Conservation (phyloP, 495 filamentous ascomycete genomes). For the Collariella sp. region DNA sequence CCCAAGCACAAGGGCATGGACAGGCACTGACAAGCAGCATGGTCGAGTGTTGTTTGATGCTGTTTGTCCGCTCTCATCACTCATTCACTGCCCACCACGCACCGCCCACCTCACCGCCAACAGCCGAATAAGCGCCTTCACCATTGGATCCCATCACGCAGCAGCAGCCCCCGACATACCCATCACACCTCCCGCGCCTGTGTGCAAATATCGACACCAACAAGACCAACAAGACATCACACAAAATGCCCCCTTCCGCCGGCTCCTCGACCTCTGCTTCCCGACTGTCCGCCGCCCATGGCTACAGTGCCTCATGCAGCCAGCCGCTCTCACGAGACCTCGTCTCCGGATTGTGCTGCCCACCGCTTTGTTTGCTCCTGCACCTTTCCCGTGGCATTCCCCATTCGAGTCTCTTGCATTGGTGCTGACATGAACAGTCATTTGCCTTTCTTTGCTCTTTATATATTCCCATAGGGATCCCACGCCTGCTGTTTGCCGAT, state of each 20-base stretch:
- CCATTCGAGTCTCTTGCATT: constrained; percentile 7
- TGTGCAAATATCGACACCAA: too few species aligned
- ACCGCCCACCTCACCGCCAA: neutral
- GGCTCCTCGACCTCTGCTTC: constrained; percentile 10
- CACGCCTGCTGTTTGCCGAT: constrained; percentile 2
- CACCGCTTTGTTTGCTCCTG: constrained; percentile 21
- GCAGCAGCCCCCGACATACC: too few species aligned
- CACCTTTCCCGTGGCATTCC: constrained; percentile 6
- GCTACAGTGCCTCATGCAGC: constrained; percentile 31
- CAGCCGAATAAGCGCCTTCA: too few species aligned
- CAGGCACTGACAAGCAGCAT: too few species aligned
- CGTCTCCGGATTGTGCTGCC: constrained; percentile 21
- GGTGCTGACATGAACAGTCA: constrained; percentile 8
- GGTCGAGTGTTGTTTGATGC: neutral
- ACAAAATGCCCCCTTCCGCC: constrained; percentile 1
- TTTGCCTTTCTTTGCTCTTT: neutral
- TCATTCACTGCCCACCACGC: neutral
- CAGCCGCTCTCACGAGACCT: constrained; percentile 38
- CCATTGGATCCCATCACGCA: too few species aligned
- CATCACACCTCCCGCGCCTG: too few species aligned
- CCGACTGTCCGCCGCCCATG: constrained; percentile 23
- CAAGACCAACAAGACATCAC: too few species aligned
- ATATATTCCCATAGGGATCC: neutral
- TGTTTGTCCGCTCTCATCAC: neutral
- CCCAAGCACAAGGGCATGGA: too few species aligned